Base-by-base conservation (phyloP, 352 stramenopile species). In the Aphanomyces invadans region DNA sequence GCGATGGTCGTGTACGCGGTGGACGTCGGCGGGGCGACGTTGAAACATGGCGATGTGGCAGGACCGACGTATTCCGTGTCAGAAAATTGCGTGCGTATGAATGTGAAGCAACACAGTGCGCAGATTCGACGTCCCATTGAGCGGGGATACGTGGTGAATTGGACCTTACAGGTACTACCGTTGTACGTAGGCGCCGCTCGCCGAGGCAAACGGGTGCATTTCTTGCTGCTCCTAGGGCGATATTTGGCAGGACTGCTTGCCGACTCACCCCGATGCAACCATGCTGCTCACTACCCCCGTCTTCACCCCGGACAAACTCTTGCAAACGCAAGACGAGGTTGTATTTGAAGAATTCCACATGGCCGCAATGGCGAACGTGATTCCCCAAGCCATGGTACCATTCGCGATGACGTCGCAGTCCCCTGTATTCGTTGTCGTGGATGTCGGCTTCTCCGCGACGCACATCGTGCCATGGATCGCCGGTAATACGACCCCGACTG, bases 391-490 rank as follows among this genome's bases (percentile, higher is more conserved):
- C 31, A 51, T 63, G 36, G 33, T 49, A n/a, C 32, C 55, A 12
- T 28, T n/a, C 4, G 21, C 12, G 23, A 26, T 32, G 19, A 23
- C 15, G 0, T 15, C 19, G 53, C 26, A 25, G 23, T 39, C 23
- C 31, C 53, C 53, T 26, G 23, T 69, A 7, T 89, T 75, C 25
- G 76, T 89, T 49, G 87, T 98, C 0, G 83, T 99, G 29, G 96
- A 99, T 80, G 86, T 88, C 2, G 96, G 96, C 10, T 98, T 97
- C 69, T 98, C 90, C 10, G 97, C 97, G 63, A 98, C 90, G 28
- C 87, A 98, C 57, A 76, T 98, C 56, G 77, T 98, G 11, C 94
- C 95, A 2, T 79, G 97, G n/a, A 79, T 97, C 62, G 68, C 91
- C 45, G 79, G 79, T 2, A 74, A 74, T 17, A 79, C 73, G 61